Conservation (phyloP, 2,329 filamentous ascomycete species). For the Biscogniauxia marginata region DNA sequence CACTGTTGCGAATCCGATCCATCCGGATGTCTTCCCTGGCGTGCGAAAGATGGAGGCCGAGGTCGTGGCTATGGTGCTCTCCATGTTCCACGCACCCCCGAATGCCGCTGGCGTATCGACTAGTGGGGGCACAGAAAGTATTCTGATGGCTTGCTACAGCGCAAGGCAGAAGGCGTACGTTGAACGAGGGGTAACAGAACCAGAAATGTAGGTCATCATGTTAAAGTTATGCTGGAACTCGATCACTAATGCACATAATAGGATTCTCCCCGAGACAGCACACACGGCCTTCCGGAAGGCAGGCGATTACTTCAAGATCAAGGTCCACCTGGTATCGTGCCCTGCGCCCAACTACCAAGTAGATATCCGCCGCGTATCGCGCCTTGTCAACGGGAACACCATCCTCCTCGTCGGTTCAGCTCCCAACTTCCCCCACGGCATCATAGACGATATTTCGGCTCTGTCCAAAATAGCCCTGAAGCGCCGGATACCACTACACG, state of each 20-base stretch:
- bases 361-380: conserved; percentile 71
- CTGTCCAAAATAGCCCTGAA: conserved; percentile 80
- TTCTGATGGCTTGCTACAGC: conserved; percentile 89
- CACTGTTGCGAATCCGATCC: conserved; percentile 92
- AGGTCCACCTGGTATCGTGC: conserved; percentile 83
- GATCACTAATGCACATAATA: conserved; percentile 35
- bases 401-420: conserved; percentile 90
- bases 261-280: conserved; percentile 90
- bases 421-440: conserved; percentile 96
- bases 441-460: conserved; percentile 89
- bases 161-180: conserved; percentile 84
- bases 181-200: conserved; percentile 85
- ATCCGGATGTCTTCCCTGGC: conserved; percentile 96
- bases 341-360: conserved; percentile 85
- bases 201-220: conserved; percentile 74
- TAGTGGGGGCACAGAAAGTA: conserved; percentile 91
- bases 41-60: conserved; percentile 99
- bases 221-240: not conserved
- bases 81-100: conserved; percentile 85
- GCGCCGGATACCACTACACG: conserved; percentile 83
- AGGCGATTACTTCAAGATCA: conserved; percentile 94
- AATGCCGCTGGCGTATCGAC: conserved; percentile 86
- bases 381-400: conserved; percentile 92
- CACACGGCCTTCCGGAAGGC: conserved; percentile 98
- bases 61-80: conserved; percentile 90